Conservation (phyloP, 495 filamentous ascomycete genomes). For the Apodospora peruviana region DNA sequence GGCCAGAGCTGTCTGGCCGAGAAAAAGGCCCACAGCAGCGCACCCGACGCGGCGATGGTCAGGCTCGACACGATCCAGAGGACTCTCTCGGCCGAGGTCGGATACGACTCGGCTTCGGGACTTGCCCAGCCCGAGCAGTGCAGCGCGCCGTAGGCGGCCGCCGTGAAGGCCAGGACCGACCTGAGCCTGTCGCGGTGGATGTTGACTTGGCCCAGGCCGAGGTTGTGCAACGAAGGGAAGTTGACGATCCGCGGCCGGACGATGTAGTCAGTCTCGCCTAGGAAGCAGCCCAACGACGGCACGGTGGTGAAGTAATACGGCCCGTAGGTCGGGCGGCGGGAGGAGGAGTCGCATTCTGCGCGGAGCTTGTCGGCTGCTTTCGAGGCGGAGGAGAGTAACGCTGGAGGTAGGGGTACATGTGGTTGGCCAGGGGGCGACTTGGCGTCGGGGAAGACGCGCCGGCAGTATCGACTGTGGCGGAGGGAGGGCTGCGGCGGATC, state of each 20-base stretch:
- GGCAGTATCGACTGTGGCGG: slow-evolving; percentile 7
- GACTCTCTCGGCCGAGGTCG: not conserved
- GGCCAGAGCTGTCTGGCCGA: slow-evolving; percentile 3
- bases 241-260: not conserved
- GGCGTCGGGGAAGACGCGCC: not conserved
- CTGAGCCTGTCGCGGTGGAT: slow-evolving; percentile 7
- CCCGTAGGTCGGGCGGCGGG: not conserved
- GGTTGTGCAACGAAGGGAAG: slow-evolving; percentile 6
- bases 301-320: slow-evolving; percentile 8
- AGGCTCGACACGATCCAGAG: slow-evolving; percentile 10
- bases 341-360: not conserved
- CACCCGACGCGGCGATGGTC: slow-evolving; percentile 8
- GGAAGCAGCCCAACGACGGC: slow-evolving; percentile 1
- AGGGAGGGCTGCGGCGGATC: not conserved
- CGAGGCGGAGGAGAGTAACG: not conserved
- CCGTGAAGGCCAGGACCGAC: slow-evolving; percentile 4
- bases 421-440: not conserved
- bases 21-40: slow-evolving; percentile 4
- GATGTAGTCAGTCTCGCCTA: slow-evolving; percentile 8
- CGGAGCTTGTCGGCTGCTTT: not conserved
- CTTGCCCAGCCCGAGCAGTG: slow-evolving; percentile 2
- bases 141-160: slow-evolving; percentile 4
- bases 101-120: not conserved
- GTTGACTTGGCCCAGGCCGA: slow-evolving; percentile 5
- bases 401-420: not conserved